Base-by-base conservation (phyloP, 2,329 filamentous ascomycete genomes). In the Helotiales sp. region DNA sequence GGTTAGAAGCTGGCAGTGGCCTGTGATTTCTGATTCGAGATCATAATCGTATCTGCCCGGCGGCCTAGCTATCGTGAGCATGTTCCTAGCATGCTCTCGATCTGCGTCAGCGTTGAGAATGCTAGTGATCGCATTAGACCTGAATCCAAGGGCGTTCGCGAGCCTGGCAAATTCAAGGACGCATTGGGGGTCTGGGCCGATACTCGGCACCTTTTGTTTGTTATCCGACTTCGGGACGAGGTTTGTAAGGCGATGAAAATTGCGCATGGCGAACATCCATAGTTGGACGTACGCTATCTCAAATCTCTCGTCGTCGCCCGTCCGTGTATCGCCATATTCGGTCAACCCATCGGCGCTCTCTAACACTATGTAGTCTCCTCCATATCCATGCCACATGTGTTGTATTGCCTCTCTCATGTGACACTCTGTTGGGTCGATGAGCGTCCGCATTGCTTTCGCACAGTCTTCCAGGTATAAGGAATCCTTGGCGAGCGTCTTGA, bases 321-420 rank as follows among this genome's bases (percentile, higher is more conserved):
- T 42, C n/a, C 12, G 38, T 42, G 12, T 57, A 54, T 57, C 22
- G 36, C 38, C 36, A 52, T 60, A 53, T 60, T 57, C 17, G 48
- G 31, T 51, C 2, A 57, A 42, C 30, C 40, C 25, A 57, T 60
- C 29, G 25, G 40, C 33, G 22, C 42, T 53, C 42, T 60, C 36
- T 44, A 60, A 57, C 29, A 60, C 49, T 60, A 60, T 57, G 31
- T 69, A 36, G 76, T 75, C 33, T 73, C 69, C 9, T 67, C 66
- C 33, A 74, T 67, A 49, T 75, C 73, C 19, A 70, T 42, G 0
- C 71, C 70, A 19, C 67, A 67, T 9, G 68, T 71, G 52, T 75
- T 72, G 60, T 73, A 75, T 52, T 74, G 73, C 40, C 38, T 60
- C 53, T 60, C 40, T 57, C 17, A 57, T 52, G 17, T 60, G 46